Evolutionary conservation across 2,329 filamentous ascomycete genomes (phyloP).

Genomic region (Phialophora chinensis): DNA sequence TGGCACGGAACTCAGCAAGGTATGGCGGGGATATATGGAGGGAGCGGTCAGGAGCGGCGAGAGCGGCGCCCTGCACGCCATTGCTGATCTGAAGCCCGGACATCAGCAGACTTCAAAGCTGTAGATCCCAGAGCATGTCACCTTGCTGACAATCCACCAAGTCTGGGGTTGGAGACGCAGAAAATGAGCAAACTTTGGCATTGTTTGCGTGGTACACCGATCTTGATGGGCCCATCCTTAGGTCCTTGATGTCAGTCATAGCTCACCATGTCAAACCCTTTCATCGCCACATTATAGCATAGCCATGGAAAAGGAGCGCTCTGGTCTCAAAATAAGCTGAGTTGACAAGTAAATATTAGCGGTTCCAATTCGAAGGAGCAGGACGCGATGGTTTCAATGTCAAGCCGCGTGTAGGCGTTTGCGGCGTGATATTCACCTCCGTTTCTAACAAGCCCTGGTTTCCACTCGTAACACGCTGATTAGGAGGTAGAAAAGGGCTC

Average conservation of each 20-base stretch:
- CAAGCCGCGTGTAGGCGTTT: too few relatives aligned
- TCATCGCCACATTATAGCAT: background rate
- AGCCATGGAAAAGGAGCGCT: background rate
- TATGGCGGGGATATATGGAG: slow-evolving; percentile 67
- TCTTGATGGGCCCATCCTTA: background rate
- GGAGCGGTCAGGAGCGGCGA: slow-evolving; percentile 60
- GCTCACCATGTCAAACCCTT: background rate
- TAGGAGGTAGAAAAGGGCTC: background rate
- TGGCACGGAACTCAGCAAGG: slow-evolving; percentile 59
- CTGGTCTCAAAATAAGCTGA: background rate
- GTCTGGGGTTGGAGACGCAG: background rate
- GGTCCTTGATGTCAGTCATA: too few relatives aligned
- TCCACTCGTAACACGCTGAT: too few relatives aligned
- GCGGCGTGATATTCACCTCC: too few relatives aligned
- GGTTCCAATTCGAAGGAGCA: too few relatives aligned
- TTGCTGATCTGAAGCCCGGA: slow-evolving; percentile 49
- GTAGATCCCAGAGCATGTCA: slow-evolving; percentile 3
- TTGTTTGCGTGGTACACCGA: background rate
- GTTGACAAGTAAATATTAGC: background rate
- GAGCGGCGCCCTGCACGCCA: slow-evolving; percentile 48
- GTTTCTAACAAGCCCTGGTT: too few relatives aligned
- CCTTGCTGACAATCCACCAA: background rate
- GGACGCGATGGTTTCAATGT: too few relatives aligned
- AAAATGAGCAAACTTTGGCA: background rate
- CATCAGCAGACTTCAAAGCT: slow-evolving; percentile 21